These are phyloP conservation scores for Quercus tomentella DNA, from an alignment of 331 rosid genomes.

Conservation along the genomic window DNA sequence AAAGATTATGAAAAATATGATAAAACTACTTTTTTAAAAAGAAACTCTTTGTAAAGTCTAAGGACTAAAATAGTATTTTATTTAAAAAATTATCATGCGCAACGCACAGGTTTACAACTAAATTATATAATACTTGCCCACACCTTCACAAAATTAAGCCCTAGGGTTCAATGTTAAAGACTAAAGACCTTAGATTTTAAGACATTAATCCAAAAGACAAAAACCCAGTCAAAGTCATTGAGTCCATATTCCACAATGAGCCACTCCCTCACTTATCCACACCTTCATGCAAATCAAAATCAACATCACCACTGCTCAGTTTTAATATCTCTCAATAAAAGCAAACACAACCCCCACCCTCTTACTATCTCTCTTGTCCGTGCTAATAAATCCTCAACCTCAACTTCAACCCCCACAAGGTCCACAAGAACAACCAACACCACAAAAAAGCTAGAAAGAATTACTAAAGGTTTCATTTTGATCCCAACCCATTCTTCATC, in stretches of 20 bases:
- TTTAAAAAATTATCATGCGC: no score
- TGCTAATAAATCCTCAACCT: neutral
- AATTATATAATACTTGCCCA: no score
- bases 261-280: no score
- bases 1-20: no score
- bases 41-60: no score
- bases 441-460: neutral
- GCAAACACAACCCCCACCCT: neutral
- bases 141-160: no score
- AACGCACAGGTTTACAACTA: rapidly evolving
- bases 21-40: no score
- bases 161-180: neutral
- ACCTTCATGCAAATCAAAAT: neutral
- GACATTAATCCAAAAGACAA: neutral
- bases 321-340: neutral
- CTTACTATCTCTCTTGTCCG: neutral
- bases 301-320: neutral
- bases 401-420: neutral
- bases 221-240: neutral
- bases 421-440: neutral
- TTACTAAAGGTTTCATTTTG: neutral
- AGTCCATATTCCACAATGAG: no score
- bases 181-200: neutral
- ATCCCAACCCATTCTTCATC: neutral
- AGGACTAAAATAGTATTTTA: no score